A percentile compares a stretch with the other conserved stretches of the same genome.
Conservation (phyloP, 2,329 filamentous ascomycete species). For the Juglanconis oblonga region DNA sequence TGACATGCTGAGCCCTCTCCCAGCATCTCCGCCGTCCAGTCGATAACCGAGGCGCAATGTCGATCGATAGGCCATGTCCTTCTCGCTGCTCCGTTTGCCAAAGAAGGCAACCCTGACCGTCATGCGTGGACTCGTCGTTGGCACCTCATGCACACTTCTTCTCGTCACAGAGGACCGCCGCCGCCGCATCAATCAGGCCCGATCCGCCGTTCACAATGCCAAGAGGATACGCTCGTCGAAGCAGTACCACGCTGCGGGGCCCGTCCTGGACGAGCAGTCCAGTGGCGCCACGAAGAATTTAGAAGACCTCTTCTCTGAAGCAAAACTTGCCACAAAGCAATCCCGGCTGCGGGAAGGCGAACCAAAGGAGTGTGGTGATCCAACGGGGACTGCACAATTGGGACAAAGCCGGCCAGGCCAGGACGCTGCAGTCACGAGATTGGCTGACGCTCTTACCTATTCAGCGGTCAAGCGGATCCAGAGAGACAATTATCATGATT, state of each 20-base stretch:
- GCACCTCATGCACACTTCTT: slow-evolving; percentile 43
- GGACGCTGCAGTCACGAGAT: not conserved
- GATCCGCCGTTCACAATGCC: slow-evolving; percentile 36
- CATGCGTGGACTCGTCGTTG: slow-evolving; percentile 41
- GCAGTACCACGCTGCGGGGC: slow-evolving; percentile 33
- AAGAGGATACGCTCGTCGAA: slow-evolving; percentile 36
- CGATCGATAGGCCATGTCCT: slow-evolving; percentile 26
- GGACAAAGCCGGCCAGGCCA: not conserved
- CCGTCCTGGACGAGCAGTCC: slow-evolving; percentile 15
- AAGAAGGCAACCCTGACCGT: slow-evolving; percentile 44
- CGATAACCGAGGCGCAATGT: slow-evolving; percentile 19
- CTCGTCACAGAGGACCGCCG: slow-evolving; percentile 43
- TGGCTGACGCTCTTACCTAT: not conserved
- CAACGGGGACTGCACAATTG: not conserved
- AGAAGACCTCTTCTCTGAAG: not conserved
- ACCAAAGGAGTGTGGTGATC: not conserved
- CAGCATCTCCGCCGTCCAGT: slow-evolving; percentile 8
- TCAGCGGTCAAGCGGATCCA: not conserved
- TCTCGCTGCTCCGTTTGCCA: slow-evolving; percentile 37
- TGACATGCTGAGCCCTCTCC: slow-evolving; percentile 8
- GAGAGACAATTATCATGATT: not conserved
- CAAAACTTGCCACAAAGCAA: not conserved
- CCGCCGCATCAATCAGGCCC: slow-evolving; percentile 39
- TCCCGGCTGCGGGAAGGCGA: not conserved
- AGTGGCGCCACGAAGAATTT: not conserved